Evolutionary conservation across 495 filamentous ascomycete genomes (phyloP), one percentile per base, ranked within the genome.

Genomic region (Tuber aestivum): DNA sequence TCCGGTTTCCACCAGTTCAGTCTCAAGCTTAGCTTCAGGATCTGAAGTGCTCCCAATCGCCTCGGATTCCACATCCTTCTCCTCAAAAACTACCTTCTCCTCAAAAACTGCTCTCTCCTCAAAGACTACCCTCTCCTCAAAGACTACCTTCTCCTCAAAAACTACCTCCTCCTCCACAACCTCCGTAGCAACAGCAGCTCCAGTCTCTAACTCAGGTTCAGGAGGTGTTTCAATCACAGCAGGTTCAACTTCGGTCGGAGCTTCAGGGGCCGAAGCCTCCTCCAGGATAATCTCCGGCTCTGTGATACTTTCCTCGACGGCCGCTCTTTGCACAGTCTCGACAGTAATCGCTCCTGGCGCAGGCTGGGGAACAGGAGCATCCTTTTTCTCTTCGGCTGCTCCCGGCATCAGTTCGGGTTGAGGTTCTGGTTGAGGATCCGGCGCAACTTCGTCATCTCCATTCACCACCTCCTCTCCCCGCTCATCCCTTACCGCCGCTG

Each of bases 391-490:
- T 68, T 79, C 70, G 10, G 18, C 75, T 41, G 56, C n/a, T 27
- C 41, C 75, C 32, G 37, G 75, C n/a, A 20, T 56, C 37, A 23
- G 73, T 41, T 78, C 76, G 37, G 71, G 56, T 12, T 32, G 56
- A 27, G 41, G 65, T 23, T 68, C 65, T 5, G 65, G 65, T 41
- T 65, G 56, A 18, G 27, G 56, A 1, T 65, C 27, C 74, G 23
- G 41, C 35, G 76, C n/a, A 7, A 42, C 40, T 16, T 48, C 72
- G n/a, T n/a, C n/a, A 50, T 70, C 73, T 38, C 75, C 78, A 18
- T 75, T 78, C 16, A 75, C 78, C 45, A 38, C 74, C 50, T 76
- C 76, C 41, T 56, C 74, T 41, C 73, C 77, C 44, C 77, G 45
- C 44, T 72, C 71, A 20, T 73, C 50, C 12, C 72, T 69, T 1